These are phyloP conservation scores for Corynascus novoguineensis DNA, from an alignment of 495 filamentous ascomycete species.

Conservation along the genomic window DNA sequence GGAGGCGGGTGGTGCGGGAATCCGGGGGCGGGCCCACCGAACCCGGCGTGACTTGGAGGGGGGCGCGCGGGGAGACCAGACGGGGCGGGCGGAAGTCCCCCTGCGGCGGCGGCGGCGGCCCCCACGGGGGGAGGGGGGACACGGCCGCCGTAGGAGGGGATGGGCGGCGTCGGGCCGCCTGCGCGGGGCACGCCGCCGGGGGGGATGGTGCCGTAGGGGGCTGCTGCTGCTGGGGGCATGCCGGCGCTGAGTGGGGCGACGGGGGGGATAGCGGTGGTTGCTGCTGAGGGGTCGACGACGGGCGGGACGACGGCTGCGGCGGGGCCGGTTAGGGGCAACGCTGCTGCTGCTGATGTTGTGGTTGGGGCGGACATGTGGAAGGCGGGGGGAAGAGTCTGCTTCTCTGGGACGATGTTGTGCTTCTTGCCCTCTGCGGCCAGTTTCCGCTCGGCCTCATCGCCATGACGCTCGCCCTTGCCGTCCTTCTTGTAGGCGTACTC, in stretches of 20 bases:
- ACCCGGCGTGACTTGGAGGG: conserved; percentile 70
- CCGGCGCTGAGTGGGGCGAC: conserved; percentile 26
- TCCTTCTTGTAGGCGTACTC: conserved; percentile 99
- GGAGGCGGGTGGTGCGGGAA: conserved; percentile 39
- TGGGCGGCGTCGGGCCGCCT: conserved; percentile 28
- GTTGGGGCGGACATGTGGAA: conserved; percentile 39
- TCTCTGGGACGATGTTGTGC: conserved; percentile 78
- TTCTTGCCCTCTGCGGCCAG: conserved; percentile 88
- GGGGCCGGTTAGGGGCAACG: conserved; percentile 27
- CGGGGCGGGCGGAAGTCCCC: conserved; percentile 54
- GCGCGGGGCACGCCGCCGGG: conserved; percentile 37
- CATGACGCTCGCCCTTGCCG: conserved; percentile 93
- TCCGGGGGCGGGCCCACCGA: conserved; percentile 63
- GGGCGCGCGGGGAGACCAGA: conserved; percentile 74
- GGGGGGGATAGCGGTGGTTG: conserved; percentile 24
- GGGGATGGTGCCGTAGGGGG: conserved; percentile 33
- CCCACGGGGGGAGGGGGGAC: conserved; percentile 11
- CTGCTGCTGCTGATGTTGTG: conserved; percentile 17
- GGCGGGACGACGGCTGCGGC: conserved; percentile 21
- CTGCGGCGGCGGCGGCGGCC: conserved; percentile 28
- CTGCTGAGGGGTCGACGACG: conserved; percentile 9
- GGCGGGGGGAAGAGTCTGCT: conserved; percentile 54
- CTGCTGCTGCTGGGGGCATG: conserved; percentile 25
- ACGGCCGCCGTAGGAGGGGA: conserved; percentile 14
- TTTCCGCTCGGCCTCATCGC: conserved; percentile 89